Percentiles rank a stretch among this genome's conserved stretches.
phyloP scores from a whole-genome alignment of 495 filamentous ascomycete genomes.

The Neurospora sp. region DNA sequence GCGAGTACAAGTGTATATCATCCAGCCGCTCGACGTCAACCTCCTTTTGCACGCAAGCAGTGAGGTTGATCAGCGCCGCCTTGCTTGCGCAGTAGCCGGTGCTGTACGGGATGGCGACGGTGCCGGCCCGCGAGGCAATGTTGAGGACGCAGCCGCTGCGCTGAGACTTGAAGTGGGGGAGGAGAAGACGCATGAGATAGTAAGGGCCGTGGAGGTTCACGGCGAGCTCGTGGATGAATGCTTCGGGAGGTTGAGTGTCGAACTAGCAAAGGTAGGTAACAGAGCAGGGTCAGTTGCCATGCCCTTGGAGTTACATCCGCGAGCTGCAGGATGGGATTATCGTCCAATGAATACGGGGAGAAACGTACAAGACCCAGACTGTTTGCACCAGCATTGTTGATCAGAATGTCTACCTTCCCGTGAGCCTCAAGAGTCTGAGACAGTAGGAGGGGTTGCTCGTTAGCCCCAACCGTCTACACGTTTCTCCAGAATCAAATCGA shows the following conservation, averaged over 20 bases:
- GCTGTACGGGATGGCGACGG: slow-evolving; percentile 20
- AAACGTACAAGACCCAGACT: slow-evolving; percentile 14
- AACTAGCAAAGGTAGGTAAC: slow-evolving; percentile 1
- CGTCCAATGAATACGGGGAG: background rate
- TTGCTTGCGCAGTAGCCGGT: slow-evolving; percentile 26
- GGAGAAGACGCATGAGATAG: slow-evolving; percentile 22
- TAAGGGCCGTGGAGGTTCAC: slow-evolving; percentile 45
- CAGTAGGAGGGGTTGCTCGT: background rate
- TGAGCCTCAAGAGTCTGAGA: slow-evolving; percentile 5
- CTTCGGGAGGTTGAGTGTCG: slow-evolving; percentile 15
- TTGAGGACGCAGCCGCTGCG: slow-evolving; percentile 21
- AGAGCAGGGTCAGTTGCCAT: background rate
- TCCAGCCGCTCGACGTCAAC: slow-evolving; percentile 19
- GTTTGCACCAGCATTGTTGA: slow-evolving; percentile 28
- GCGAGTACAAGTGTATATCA: slow-evolving; percentile 21
- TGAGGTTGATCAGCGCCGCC: slow-evolving; percentile 27
- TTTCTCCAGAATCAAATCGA: background rate
- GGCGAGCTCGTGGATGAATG: slow-evolving; percentile 49
- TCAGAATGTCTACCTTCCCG: slow-evolving; percentile 17
- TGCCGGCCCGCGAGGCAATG: slow-evolving; percentile 24
- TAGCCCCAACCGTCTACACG: background rate
- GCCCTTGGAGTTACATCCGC: background rate
- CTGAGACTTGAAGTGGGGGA: slow-evolving; percentile 16
- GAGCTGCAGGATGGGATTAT: background rate
- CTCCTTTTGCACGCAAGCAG: slow-evolving; percentile 22